Percentiles rank a stretch among this genome's conserved stretches.
phyloP scores from a whole-genome alignment of 257 asterid genomes.

The Solanum ossicruentum region DNA sequence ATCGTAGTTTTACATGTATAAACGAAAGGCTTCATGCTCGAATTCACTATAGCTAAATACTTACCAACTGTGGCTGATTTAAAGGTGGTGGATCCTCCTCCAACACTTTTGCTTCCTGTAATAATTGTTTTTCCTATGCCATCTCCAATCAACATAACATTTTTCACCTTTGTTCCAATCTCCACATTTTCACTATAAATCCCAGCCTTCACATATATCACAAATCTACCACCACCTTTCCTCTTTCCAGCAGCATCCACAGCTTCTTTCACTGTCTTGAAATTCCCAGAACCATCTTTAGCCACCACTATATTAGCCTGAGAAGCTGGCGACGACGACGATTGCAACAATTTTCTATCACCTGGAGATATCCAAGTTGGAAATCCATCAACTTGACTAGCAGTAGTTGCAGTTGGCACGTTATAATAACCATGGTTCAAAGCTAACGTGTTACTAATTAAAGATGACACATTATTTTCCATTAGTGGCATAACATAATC shows the following conservation, averaged over 20 bases:
- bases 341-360: conserved; percentile 30
- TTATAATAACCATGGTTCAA: conserved; percentile 21
- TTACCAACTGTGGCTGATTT: conserved; percentile 78
- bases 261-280: conserved; percentile 41
- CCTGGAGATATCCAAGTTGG: conserved; percentile 58
- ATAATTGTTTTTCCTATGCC: conserved; percentile 85
- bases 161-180: conserved; percentile 29
- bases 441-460: conserved; percentile 53
- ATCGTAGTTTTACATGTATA: too few relatives aligned
- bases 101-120: conserved; percentile 72
- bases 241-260: conserved; percentile 33
- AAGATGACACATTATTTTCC: conserved; percentile 41
- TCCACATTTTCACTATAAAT: conserved; percentile 60
- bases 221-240: conserved; percentile 38
- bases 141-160: conserved; percentile 74
- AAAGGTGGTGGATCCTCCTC: conserved; percentile 71
- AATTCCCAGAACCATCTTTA: conserved; percentile 34
- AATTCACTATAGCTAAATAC: neutral
- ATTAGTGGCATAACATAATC: conserved; percentile 25
- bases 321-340: neutral
- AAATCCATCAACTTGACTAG: conserved; percentile 20
- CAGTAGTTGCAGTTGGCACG: neutral
- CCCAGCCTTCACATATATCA: conserved; percentile 69
- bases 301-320: conserved; percentile 8
- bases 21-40: too few relatives aligned